Conservation (phyloP, 306 rosid genomes). For the Bauhinia variegata region DNA sequence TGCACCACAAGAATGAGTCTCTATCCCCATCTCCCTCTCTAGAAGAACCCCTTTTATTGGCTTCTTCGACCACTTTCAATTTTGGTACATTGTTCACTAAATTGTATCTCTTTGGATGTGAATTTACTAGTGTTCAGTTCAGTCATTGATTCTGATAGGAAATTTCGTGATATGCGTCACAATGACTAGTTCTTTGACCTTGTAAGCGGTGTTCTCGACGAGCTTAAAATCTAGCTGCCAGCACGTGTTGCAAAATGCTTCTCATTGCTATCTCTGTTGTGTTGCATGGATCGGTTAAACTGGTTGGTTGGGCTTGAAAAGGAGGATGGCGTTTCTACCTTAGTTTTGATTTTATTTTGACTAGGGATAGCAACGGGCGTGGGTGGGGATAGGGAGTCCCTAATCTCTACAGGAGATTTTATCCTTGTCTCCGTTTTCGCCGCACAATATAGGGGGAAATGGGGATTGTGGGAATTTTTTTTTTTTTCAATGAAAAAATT, state of each 20-base stretch:
- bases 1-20: constrained; percentile 56
- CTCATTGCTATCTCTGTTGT: background rate
- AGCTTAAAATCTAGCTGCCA: constrained; percentile 12
- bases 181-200: constrained; percentile 8
- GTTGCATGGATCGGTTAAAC: background rate
- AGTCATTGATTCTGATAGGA: constrained; percentile 31
- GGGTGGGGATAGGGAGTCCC: no score
- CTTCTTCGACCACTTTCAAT: constrained; percentile 46
- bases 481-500: no score
- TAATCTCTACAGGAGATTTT: no score
- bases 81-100: constrained; percentile 56
- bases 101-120: constrained; percentile 64
- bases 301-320: background rate
- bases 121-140: constrained; percentile 42
- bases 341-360: no score
- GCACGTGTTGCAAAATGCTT: background rate
- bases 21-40: background rate
- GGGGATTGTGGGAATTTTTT: no score
- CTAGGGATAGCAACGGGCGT: no score
- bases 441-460: no score
- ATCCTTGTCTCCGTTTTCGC: no score
- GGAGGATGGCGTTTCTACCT: background rate
- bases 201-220: background rate
- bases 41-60: background rate
- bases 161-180: constrained; percentile 32